phyloP scores from a whole-genome alignment of 768 basidiomycete species.

The Termitomyces sp. region DNA sequence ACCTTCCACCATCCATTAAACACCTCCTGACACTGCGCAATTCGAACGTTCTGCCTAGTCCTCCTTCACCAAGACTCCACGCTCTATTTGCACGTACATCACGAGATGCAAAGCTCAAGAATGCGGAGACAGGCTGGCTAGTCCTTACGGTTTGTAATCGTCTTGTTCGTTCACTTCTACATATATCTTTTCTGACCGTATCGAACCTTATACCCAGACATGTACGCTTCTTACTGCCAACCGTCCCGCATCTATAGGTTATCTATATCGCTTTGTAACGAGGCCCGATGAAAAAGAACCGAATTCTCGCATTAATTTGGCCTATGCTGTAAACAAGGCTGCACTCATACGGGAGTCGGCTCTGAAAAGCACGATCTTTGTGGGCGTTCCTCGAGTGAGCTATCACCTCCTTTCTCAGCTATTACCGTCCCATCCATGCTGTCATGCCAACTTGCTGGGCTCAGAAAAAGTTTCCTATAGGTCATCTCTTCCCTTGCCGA shows the following conservation, averaged over 20 bases:
- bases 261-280: constrained; percentile 78
- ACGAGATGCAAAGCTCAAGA: constrained; percentile 57
- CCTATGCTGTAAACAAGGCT: constrained; percentile 65
- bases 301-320: constrained; percentile 38
- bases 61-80: constrained; percentile 49
- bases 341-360: constrained; percentile 88
- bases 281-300: constrained; percentile 38
- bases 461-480: constrained; percentile 34
- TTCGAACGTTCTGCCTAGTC: constrained; percentile 56
- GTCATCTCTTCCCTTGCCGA: constrained; percentile 81
- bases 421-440: neutral
- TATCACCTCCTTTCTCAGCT: constrained; percentile 9
- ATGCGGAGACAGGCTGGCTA: constrained; percentile 77
- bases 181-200: constrained; percentile 5
- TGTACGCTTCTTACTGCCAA: constrained; percentile 83
- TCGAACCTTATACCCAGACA: constrained; percentile 53
- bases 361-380: constrained; percentile 85
- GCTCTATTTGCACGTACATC: constrained; percentile 59
- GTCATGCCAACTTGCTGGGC: constrained; percentile 6
- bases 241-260: constrained; percentile 72
- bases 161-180: constrained; percentile 15
- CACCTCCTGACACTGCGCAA: constrained; percentile 67
- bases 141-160: constrained; percentile 57
- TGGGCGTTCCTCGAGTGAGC: constrained; percentile 81
- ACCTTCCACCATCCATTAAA: constrained; percentile 67